Conservation (phyloP, 306 rosid species). For the Gillenia trifoliata region DNA sequence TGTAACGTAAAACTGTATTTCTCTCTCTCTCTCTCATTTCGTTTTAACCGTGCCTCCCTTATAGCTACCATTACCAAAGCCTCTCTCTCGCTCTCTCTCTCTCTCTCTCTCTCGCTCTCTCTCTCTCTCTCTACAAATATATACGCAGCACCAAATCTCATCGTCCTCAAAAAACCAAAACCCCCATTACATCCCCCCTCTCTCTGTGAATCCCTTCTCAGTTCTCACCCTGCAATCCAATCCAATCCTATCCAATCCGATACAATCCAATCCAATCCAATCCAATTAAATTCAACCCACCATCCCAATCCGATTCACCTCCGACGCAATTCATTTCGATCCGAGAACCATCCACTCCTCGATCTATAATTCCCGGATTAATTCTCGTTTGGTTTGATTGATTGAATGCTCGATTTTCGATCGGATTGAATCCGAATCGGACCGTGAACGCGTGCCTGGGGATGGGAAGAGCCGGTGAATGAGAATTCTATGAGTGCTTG, state of each 20-base stretch:
- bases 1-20: constrained; percentile 25
- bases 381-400: constrained; percentile 19
- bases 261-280: constrained; percentile 2
- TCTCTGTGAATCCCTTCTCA: constrained; percentile 31
- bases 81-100: not conserved
- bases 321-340: constrained; percentile 10
- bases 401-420: constrained; percentile 17
- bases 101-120: not conserved
- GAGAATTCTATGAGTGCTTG: constrained; percentile 40
- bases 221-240: constrained; percentile 24
- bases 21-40: not conserved
- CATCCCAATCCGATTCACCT: constrained; percentile 31
- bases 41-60: constrained; percentile 30
- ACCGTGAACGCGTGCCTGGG: constrained; percentile 2
- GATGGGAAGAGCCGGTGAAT: constrained; percentile 41
- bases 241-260: constrained; percentile 5
- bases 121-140: constrained; percentile 24
- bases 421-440: constrained; percentile 40
- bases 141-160: constrained; percentile 68
- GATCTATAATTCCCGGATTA: constrained; percentile 23
- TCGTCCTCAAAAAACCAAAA: constrained; percentile 58
- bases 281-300: constrained; percentile 14
- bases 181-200: constrained; percentile 34
- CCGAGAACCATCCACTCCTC: not conserved
- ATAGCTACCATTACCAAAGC: constrained; percentile 8